Percentiles rank a stretch among this genome's conserved stretches.
These are phyloP conservation scores for Draba incana DNA, from an alignment of 345 rosid species.

Conservation along the genomic window DNA sequence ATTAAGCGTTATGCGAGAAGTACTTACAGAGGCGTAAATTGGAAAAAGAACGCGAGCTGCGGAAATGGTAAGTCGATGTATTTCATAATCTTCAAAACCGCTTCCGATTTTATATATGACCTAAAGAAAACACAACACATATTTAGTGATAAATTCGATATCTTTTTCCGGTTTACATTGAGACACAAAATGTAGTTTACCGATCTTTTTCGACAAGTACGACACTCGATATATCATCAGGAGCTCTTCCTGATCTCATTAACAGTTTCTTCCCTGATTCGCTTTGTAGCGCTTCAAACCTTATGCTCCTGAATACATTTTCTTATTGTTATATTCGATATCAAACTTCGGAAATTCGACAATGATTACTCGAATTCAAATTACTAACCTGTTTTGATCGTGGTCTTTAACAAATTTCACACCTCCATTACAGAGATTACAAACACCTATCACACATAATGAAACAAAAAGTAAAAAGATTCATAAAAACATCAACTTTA, in stretches of 20 bases:
- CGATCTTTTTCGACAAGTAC: slow-evolving; percentile 81
- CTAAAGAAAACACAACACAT: slow-evolving; percentile 47
- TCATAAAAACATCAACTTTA: neutral
- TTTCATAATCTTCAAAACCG: slow-evolving; percentile 86
- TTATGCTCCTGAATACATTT: slow-evolving; percentile 57
- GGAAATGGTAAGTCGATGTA: slow-evolving; percentile 85
- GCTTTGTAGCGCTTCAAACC: slow-evolving; percentile 91
- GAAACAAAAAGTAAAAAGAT: neutral
- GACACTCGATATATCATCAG: slow-evolving; percentile 93
- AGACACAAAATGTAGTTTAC: slow-evolving; percentile 36
- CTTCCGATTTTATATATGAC: slow-evolving; percentile 82
- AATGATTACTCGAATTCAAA: neutral
- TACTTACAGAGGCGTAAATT: slow-evolving; percentile 73
- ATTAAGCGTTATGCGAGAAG: neutral
- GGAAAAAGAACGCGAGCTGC: slow-evolving; percentile 71
- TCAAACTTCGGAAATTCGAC: neutral
- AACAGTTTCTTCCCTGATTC: slow-evolving; percentile 76
- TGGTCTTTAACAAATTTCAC: slow-evolving; percentile 75
- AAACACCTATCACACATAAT: slow-evolving; percentile 55
- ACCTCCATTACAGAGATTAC: slow-evolving; percentile 92
- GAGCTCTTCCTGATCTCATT: slow-evolving; percentile 88
- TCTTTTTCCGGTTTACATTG: neutral
- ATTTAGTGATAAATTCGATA: neutral
- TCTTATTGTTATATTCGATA: neutral
- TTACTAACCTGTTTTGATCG: slow-evolving; percentile 64